These are phyloP conservation scores for Phytopythium litorale DNA, from an alignment of 352 stramenopile genomes.

Conservation along the genomic window DNA sequence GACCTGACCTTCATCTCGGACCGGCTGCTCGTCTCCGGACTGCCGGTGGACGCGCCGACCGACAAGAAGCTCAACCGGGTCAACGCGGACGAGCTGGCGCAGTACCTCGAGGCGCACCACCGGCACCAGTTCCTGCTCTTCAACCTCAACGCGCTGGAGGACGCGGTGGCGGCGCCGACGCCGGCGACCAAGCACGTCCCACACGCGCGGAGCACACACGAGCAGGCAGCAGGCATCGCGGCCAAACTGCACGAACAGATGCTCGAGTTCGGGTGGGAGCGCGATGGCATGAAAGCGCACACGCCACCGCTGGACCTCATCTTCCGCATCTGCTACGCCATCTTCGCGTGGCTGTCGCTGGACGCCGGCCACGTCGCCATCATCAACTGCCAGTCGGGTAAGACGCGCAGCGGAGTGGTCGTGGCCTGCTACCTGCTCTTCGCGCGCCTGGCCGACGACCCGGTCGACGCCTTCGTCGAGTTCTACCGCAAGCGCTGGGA, in stretches of 20 bases:
- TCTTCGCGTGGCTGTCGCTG: slow-evolving; percentile 90
- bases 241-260: slow-evolving; percentile 73
- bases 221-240: slow-evolving; percentile 16
- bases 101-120: slow-evolving; percentile 54
- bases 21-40: slow-evolving; percentile 57
- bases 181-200: not conserved
- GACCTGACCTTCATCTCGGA: slow-evolving; percentile 75
- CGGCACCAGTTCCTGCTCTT: slow-evolving; percentile 72
- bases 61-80: slow-evolving; percentile 72
- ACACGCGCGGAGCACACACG: not conserved
- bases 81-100: slow-evolving; percentile 65
- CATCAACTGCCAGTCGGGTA: slow-evolving; percentile 90
- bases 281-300: slow-evolving; percentile 79
- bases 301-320: slow-evolving; percentile 79
- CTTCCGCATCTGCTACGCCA: slow-evolving; percentile 91
- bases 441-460: slow-evolving; percentile 56
- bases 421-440: slow-evolving; percentile 93
- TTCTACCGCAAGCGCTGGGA: slow-evolving; percentile 88
- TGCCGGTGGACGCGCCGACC: slow-evolving; percentile 44
- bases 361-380: slow-evolving; percentile 79
- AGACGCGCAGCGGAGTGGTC: slow-evolving; percentile 91
- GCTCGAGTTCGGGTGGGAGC: slow-evolving; percentile 82
- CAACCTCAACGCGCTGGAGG: slow-evolving; percentile 64
- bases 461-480: slow-evolving; percentile 85
- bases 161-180: slow-evolving; percentile 8